A percentile compares a stretch with the other conserved stretches of the same genome.
phyloP scores from a whole-genome alignment of 2,329 filamentous ascomycete species.

The Pyricularia sp. region DNA sequence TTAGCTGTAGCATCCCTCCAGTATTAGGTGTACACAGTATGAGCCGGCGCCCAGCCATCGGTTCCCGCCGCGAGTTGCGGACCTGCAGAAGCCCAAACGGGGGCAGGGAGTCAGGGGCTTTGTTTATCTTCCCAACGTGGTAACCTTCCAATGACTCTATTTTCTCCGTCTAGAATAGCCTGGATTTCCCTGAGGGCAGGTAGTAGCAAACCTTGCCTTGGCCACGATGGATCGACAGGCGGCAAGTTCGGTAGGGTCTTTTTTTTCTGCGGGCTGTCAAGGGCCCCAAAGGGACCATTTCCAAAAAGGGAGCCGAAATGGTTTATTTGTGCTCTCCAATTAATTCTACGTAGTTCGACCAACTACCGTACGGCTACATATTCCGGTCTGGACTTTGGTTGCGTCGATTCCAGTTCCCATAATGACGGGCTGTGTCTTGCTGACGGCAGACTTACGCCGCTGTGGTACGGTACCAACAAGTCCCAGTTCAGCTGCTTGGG shows the following conservation, averaged over 20 bases:
- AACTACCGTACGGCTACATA: not conserved
- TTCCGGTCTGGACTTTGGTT: not conserved
- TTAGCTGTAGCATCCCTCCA: not conserved
- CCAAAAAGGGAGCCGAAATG: not conserved
- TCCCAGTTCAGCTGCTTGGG: not conserved
- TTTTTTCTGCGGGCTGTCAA: not conserved
- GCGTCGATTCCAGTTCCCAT: not conserved
- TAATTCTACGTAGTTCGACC: not conserved
- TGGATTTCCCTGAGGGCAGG: not conserved
- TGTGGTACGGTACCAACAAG: not conserved
- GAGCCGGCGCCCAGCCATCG: not conserved
- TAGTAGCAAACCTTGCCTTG: not conserved
- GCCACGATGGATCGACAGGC: not conserved
- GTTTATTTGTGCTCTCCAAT: no score
- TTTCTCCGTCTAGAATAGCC: not conserved
- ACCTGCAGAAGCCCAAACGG: conserved; percentile 2
- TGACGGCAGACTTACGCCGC: not conserved
- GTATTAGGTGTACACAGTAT: not conserved
- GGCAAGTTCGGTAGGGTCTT: not conserved
- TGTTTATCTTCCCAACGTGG: not conserved
- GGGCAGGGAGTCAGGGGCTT: not conserved
- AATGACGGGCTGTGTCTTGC: not conserved
- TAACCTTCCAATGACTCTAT: not conserved
- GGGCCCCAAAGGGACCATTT: not conserved
- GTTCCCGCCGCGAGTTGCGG: conserved; percentile 1